Evolutionary conservation across 805 yeast species (phyloP), one percentile per base, ranked within the genome.

Genomic region (Kazachstania viticola): DNA sequence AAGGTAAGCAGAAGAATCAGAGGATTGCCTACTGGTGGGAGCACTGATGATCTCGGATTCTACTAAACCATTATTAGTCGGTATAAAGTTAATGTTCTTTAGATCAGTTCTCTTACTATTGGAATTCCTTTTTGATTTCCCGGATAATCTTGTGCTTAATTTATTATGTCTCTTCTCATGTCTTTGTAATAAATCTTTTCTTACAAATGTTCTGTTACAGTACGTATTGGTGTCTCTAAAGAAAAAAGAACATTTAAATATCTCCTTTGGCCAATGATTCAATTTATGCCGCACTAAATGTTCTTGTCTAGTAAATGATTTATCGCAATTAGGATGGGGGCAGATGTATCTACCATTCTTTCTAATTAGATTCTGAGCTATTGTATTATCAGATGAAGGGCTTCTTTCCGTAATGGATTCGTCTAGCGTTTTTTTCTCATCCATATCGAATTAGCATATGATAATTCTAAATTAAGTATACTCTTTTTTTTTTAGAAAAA

Each of bases 211-310:
- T 48, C 71, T 72, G 3, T 65, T 65, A 50, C 83, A 75, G 4
- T 54, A 49, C 9, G 64, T 49, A 14, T 42, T 38, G 4, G 42
- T 35, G n/a, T 38, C 39, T 11, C 51, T 48, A 21, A 39, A 45
- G 6, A 42, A 38, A 38, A 52, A 59, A 2, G 46, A 36, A 48
- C 83, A 75, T 17, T 56, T 57, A 44, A 60, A 73, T 6, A 74
- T 69, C 37, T 64, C 60, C 27, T 62, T 62, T 1, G 69, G 69
- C 46, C 65, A 61, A 39, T 75, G 83, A 43, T 75, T 75, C 30
- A 75, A 57, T 41, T 71, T 65, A 45, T 75, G 82, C 30, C 83
- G 54, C 6, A 76, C 64, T 21, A 75, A 46, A 54, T 75, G 82
- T 45, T 75, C 83, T 2, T 73, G 65, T 28, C 81, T 46, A 13